phyloP scores from a whole-genome alignment of 2,329 filamentous ascomycete species.

The Diplodia mutila region DNA sequence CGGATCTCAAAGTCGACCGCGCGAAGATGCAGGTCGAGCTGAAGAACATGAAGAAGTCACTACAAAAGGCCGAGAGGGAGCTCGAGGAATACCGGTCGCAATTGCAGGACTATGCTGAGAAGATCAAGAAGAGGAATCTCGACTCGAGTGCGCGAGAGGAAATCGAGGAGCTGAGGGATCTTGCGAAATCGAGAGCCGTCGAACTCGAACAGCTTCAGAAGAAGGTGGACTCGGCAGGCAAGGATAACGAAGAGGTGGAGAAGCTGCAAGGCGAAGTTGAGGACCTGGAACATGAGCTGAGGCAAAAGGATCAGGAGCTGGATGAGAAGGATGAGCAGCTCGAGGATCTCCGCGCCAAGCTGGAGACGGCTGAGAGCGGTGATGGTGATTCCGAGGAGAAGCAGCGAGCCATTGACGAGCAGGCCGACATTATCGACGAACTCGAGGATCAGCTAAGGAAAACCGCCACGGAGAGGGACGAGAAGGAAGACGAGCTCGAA shows the following conservation, averaged over 20 bases:
- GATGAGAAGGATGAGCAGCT: slow-evolving; percentile 45
- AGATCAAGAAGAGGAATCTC: slow-evolving; percentile 73
- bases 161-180: slow-evolving; percentile 52
- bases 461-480: slow-evolving; percentile 29
- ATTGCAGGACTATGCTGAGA: slow-evolving; percentile 80
- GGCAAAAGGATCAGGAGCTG: slow-evolving; percentile 39
- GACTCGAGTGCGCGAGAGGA: slow-evolving; percentile 71
- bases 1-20: slow-evolving; percentile 90
- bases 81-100: slow-evolving; percentile 82
- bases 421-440: slow-evolving; percentile 40
- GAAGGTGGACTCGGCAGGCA: slow-evolving; percentile 38
- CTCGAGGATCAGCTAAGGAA: slow-evolving; percentile 38
- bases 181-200: slow-evolving; percentile 48
- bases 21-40: slow-evolving; percentile 88
- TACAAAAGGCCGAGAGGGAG: slow-evolving; percentile 81
- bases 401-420: slow-evolving; percentile 37
- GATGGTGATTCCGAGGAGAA: slow-evolving; percentile 38
- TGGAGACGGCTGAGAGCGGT: slow-evolving; percentile 38
- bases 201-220: slow-evolving; percentile 42
- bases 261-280: slow-evolving; percentile 41
- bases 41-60: slow-evolving; percentile 80
- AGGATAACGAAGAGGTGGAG: slow-evolving; percentile 41
- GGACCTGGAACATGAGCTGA: slow-evolving; percentile 40
- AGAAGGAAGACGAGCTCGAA: slow-evolving; percentile 50
- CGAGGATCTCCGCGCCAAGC: slow-evolving; percentile 38